Conservation (phyloP, 495 filamentous ascomycete genomes). For the Tricharina praecox region DNA sequence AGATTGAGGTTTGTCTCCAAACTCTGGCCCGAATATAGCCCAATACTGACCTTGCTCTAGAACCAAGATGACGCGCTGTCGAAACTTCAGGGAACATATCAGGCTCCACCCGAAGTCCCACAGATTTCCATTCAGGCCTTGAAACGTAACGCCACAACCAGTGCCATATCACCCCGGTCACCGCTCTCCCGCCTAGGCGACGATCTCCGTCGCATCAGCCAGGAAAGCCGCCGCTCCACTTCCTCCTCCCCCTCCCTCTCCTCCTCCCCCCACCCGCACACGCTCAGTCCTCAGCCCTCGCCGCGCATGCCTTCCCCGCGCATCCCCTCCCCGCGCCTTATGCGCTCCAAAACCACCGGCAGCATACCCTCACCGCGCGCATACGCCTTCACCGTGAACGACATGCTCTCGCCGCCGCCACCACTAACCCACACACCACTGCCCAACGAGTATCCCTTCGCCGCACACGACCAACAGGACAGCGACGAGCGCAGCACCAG, state of each 20-base stretch:
- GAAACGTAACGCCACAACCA: constrained; percentile 24
- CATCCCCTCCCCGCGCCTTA: not conserved
- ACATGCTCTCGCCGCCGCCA: not conserved
- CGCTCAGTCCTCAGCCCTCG: constrained; percentile 13
- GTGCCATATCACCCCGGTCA: constrained; percentile 5
- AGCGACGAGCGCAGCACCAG: too few relatives aligned
- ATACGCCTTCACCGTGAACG: not conserved
- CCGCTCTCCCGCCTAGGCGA: not conserved
- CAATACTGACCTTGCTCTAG: not conserved
- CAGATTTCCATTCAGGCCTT: too few relatives aligned
- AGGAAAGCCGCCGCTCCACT: not conserved
- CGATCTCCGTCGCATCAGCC: constrained; percentile 4
- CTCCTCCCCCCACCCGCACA: not conserved
- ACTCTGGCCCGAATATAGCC: too few relatives aligned
- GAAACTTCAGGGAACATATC: not conserved
- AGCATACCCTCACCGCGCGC: not conserved
- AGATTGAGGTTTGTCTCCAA: too few relatives aligned
- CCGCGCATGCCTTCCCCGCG: constrained; percentile 4
- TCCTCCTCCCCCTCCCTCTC: not conserved
- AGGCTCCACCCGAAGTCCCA: not conserved
- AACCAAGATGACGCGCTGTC: not conserved
- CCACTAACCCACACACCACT: not conserved
- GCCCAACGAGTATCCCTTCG: too few relatives aligned
- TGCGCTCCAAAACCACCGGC: not conserved
- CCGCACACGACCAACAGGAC: too few relatives aligned